A percentile compares a stretch with the other conserved stretches of the same genome.
These are phyloP conservation scores for Polygonum aviculare DNA, from an alignment of 148 eudicot species.

Conservation along the genomic window DNA sequence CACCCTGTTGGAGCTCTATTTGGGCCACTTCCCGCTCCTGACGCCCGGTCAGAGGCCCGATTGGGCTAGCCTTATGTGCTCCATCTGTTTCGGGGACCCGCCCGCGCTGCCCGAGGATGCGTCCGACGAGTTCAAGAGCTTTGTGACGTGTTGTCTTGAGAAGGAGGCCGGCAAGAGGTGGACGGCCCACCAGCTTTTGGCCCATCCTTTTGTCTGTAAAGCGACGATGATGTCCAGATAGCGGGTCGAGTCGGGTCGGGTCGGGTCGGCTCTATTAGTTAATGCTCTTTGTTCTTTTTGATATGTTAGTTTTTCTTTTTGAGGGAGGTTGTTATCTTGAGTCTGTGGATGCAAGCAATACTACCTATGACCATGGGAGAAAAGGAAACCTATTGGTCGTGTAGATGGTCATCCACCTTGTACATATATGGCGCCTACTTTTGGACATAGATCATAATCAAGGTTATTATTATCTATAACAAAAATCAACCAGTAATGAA, in stretches of 20 bases:
- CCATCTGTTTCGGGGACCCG: constrained; percentile 87
- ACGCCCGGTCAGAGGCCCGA: constrained; percentile 72
- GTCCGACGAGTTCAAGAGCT: constrained; percentile 30
- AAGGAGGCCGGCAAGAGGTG: constrained; percentile 34
- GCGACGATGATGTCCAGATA: background rate
- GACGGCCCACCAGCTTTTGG: constrained; percentile 29
- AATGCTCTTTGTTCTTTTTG: background rate
- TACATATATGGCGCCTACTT: background rate
- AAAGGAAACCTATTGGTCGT: background rate
- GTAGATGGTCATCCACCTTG: background rate
- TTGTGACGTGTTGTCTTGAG: constrained; percentile 34
- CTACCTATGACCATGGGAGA: background rate
- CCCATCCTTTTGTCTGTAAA: constrained; percentile 33
- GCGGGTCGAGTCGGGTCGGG: background rate
- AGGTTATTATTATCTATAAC: background rate
- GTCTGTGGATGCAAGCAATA: background rate
- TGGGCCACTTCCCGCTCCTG: constrained; percentile 78
- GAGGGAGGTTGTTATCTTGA: background rate
- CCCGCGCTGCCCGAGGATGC: constrained; percentile 39
- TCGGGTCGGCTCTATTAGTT: background rate
- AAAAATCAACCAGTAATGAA: too few species aligned
- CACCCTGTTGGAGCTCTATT: constrained; percentile 62
- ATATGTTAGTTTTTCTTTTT: background rate
- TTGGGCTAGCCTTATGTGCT: constrained; percentile 94
- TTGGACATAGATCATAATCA: background rate